A percentile compares a stretch with the other conserved stretches of the same genome.
Conservation (phyloP, 306 rosid genomes). For the Prinsepia uniflora region DNA sequence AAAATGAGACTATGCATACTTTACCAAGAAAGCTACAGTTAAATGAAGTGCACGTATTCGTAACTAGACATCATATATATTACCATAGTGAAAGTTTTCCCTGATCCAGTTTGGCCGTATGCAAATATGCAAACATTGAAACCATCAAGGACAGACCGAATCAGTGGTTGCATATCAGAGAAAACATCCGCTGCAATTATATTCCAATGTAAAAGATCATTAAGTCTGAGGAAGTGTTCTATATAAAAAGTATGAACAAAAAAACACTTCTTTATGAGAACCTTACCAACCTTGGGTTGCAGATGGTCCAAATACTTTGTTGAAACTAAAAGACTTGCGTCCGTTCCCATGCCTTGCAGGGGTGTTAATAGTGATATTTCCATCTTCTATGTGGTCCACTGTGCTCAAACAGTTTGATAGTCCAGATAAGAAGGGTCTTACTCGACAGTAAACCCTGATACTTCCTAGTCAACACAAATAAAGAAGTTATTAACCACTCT, state of each 20-base stretch:
- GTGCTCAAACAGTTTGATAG: slow-evolving; percentile 53
- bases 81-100: slow-evolving; percentile 89
- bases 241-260: background rate
- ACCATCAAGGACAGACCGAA: slow-evolving; percentile 90
- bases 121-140: slow-evolving; percentile 89
- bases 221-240: slow-evolving; percentile 8
- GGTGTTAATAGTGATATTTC: slow-evolving; percentile 61
- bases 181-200: slow-evolving; percentile 66
- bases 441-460: slow-evolving; percentile 94
- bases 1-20: background rate
- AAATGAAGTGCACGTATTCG: background rate
- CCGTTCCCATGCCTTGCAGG: slow-evolving; percentile 83
- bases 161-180: slow-evolving; percentile 84
- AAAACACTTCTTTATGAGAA: slow-evolving; percentile 4
- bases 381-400: slow-evolving; percentile 80
- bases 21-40: background rate
- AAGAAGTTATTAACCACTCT: slow-evolving; percentile 1
- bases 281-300: slow-evolving; percentile 69
- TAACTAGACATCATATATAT: slow-evolving; percentile 17
- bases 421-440: slow-evolving; percentile 78
- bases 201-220: slow-evolving; percentile 4
- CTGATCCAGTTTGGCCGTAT: slow-evolving; percentile 91
- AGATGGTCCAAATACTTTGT: slow-evolving; percentile 85
- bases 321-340: slow-evolving; percentile 66
- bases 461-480: slow-evolving; percentile 60